Conservation (phyloP, 2,329 filamentous ascomycete species). For the Rhynchosporium agropyri region DNA sequence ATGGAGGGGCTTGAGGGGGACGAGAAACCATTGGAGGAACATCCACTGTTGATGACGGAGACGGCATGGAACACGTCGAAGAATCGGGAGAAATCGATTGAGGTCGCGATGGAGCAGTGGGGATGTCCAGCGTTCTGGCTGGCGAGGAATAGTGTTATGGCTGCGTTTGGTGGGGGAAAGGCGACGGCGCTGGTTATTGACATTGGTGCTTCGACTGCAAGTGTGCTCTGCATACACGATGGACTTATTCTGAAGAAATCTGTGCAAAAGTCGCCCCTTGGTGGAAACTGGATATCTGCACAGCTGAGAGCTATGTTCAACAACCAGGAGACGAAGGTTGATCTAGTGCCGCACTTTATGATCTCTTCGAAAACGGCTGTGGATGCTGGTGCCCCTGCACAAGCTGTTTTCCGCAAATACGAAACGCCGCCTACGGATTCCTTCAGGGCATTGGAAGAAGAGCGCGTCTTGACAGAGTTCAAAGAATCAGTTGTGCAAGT, state of each 20-base stretch:
- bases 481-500: constrained; percentile 97
- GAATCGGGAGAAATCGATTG: constrained; percentile 88
- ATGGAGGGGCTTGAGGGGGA: constrained; percentile 62
- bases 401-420: constrained; percentile 75
- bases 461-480: constrained; percentile 91
- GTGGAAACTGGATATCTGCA: constrained; percentile 85
- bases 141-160: constrained; percentile 83
- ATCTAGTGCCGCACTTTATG: constrained; percentile 82
- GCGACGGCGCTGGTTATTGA: constrained; percentile 91
- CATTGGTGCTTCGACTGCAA: constrained; percentile 84
- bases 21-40: constrained; percentile 83
- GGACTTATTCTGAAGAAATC: constrained; percentile 92
- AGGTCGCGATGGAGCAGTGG: constrained; percentile 97
- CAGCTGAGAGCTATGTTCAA: constrained; percentile 84
- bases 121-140: constrained; percentile 94
- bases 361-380: constrained; percentile 86
- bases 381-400: constrained; percentile 78
- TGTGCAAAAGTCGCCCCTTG: constrained; percentile 81
- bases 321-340: constrained; percentile 67
- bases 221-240: constrained; percentile 89
- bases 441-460: constrained; percentile 84
- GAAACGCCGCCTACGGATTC: constrained; percentile 62
- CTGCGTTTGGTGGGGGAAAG: constrained; percentile 91
- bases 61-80: constrained; percentile 90
- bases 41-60: constrained; percentile 90